These are phyloP conservation scores for Vigna radiata DNA, from an alignment of 306 rosid genomes.

Conservation along the genomic window DNA sequence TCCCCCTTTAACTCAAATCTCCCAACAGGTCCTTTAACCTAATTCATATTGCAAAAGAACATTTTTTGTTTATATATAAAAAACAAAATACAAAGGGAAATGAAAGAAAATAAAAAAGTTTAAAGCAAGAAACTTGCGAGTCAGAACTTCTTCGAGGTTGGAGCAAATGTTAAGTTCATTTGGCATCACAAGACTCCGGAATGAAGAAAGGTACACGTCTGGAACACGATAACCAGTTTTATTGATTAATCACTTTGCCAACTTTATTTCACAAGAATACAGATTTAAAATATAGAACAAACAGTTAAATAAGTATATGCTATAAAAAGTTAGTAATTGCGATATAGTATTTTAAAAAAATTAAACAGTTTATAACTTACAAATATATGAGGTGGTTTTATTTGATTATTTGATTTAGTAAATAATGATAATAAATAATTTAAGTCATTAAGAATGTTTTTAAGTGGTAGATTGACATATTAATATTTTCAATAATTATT, in stretches of 20 bases:
- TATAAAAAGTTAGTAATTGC: not conserved
- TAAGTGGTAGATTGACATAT: not conserved
- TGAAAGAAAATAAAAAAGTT: not conserved
- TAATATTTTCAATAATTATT: no score
- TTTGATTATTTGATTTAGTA: no score
- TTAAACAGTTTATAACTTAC: not conserved
- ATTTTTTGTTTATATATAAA: no score
- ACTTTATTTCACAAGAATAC: not conserved
- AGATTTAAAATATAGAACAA: not conserved
- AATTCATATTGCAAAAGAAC: no score
- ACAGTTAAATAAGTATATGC: not conserved
- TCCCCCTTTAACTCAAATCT: no score
- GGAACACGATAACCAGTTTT: not conserved
- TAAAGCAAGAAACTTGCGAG: not conserved
- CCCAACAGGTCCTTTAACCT: no score
- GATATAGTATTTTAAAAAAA: not conserved
- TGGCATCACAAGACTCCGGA: slow-evolving; percentile 1
- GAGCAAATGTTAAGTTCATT: not conserved
- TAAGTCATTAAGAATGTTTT: not conserved
- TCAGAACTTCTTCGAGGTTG: not conserved
- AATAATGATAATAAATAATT: not conserved
- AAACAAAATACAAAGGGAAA: not conserved
- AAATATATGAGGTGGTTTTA: not conserved
- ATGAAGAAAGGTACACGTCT: slow-evolving; percentile 13
- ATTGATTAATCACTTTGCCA: not conserved